Conservation (phyloP, 2,329 filamentous ascomycete genomes). For the Diaporthe ampelina region DNA sequence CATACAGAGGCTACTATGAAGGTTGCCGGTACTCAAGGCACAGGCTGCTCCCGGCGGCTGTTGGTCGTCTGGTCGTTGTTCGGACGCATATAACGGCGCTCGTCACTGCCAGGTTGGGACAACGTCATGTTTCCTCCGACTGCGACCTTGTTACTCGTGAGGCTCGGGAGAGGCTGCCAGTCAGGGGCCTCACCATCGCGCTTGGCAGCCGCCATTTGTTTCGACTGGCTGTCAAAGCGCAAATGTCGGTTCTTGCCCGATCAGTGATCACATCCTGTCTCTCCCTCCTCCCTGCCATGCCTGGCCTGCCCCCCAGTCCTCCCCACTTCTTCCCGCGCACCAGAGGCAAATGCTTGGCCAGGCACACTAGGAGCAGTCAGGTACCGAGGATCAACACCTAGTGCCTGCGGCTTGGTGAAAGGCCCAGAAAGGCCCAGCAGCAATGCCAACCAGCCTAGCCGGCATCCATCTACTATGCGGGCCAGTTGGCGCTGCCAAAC, state of each 20-base stretch:
- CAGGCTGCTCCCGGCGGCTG: constrained; percentile 8
- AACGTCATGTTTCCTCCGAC: constrained; percentile 27
- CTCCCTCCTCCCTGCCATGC: neutral
- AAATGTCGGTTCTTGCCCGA: constrained; percentile 17
- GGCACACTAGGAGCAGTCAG: neutral
- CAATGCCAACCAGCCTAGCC: constrained; percentile 28
- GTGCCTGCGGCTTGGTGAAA: neutral
- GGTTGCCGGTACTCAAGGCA: neutral
- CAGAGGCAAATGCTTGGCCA: neutral
- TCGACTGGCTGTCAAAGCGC: constrained; percentile 33
- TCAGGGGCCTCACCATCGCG: constrained; percentile 13
- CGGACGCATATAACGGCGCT: constrained; percentile 24
- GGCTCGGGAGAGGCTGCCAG: constrained; percentile 30
- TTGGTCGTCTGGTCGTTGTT: constrained; percentile 21
- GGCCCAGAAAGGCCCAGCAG: constrained; percentile 18
- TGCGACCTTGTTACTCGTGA: constrained; percentile 26
- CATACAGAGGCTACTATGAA: neutral
- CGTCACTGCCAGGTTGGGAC: constrained; percentile 23
- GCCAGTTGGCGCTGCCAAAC: constrained; percentile 7
- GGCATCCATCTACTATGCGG: constrained; percentile 11
- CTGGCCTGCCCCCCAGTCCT: neutral
- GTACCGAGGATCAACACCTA: neutral
- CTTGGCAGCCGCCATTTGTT: constrained; percentile 36
- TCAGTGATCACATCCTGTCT: constrained; percentile 10
- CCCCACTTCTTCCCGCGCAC: neutral